Base-by-base conservation (phyloP, 108 stramenopile genomes). In the Pelagomonas calceolata region DNA sequence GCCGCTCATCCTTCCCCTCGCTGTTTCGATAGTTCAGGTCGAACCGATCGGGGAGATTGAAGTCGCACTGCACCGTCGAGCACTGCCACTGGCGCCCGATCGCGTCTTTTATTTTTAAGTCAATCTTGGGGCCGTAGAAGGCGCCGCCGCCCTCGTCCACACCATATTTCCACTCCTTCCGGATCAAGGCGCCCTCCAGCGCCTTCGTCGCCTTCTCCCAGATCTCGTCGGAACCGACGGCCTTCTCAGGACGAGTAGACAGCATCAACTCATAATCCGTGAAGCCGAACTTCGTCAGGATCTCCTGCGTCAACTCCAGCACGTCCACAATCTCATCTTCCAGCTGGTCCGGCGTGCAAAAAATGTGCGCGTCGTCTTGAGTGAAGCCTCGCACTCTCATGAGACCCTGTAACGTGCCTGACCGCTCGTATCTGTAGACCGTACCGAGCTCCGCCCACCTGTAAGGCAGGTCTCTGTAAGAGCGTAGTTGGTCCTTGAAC, bases 351-450 rank as follows among this genome's bases (percentile, higher is more conserved):
- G 96, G 96, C 34, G 95, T 84, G 82, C 96, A 98, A 76, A 92
- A 98, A 74, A 98, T 92, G 80, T 98, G 96, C 14, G 94, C 96
- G 81, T 98, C 96, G 84, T 98, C 96, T 85, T 98, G 96, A 29
- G 92, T 93, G 84, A 97, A 97, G 16, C 96, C 96, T 30, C 96
- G 85, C n/a, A 97, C 96, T 29, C 96, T 82, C 86, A 97, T 90
- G 33, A 97, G 77, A 33, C 96, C 96, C 75, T 97, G 96, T 39
- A 98, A 82, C 18, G 96, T 98, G 43, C 95, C 95, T 29, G 89
- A 90, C 30, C 94, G 85, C 75, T 95, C 96, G 73, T 95, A 95
- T 60, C 94, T 83, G 67, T 67, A 75, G 17, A 96, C 95, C n/a
- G 95, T 96, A 70, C 95, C 95, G 32, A 96, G 85, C 79, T 96